Conservation (phyloP, 352 stramenopile genomes). For the Phytopythium cucurbitacearum region DNA sequence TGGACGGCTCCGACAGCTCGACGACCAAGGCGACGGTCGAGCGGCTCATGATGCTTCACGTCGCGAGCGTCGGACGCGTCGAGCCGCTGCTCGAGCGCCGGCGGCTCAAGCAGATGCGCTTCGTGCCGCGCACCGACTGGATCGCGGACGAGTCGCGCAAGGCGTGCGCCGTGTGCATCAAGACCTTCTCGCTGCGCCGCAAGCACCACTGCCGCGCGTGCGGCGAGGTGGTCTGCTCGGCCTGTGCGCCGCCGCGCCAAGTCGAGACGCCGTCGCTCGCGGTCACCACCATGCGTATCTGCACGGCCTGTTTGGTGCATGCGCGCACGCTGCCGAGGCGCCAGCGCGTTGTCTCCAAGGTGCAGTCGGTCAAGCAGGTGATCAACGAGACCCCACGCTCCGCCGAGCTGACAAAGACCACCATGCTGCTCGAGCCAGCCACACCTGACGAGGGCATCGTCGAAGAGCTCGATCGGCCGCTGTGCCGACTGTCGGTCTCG, state of each 20-base stretch:
- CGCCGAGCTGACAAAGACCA: no score
- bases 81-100: constrained; percentile 54
- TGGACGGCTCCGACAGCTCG: constrained; percentile 17
- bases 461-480: neutral
- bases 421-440: no score
- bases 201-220: constrained; percentile 75
- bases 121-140: constrained; percentile 49
- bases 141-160: constrained; percentile 51
- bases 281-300: constrained; percentile 39
- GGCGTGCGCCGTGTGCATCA: constrained; percentile 58
- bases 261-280: constrained; percentile 25
- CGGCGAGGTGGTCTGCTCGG: constrained; percentile 69
- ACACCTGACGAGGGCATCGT: no score
- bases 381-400: no score
- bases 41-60: constrained; percentile 43
- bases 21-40: constrained; percentile 23
- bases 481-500: constrained; percentile 20
- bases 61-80: constrained; percentile 37
- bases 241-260: constrained; percentile 51
- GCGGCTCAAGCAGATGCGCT: constrained; percentile 51
- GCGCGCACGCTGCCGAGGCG: constrained; percentile 12
- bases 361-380: no score
- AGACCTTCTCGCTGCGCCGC: constrained; percentile 52
- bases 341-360: no score
- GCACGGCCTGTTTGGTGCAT: constrained; percentile 56